A percentile compares a stretch with the other conserved stretches of the same genome.
phyloP scores from a whole-genome alignment of 192 early-diverging fungal species.

The Coemansia sp. region DNA sequence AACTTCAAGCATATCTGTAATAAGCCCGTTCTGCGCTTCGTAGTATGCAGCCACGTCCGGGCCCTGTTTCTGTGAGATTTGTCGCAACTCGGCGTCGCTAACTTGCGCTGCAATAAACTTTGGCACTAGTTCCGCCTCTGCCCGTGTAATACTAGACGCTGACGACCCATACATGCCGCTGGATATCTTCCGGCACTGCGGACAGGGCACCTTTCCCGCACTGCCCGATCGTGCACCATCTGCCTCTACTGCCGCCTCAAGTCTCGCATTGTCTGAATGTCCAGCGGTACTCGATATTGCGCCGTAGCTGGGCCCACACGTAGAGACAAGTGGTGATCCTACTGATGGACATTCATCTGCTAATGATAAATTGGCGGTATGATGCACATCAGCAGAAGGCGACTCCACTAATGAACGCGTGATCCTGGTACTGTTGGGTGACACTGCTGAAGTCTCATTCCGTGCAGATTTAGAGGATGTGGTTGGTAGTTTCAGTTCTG shows the following conservation, averaged over 20 bases:
- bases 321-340: neutral
- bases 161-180: slow-evolving; percentile 14
- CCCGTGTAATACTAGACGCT: slow-evolving; percentile 32
- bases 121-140: slow-evolving; percentile 46
- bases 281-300: slow-evolving; percentile 8
- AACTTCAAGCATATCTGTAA: slow-evolving; percentile 42
- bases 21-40: slow-evolving; percentile 53
- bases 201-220: slow-evolving; percentile 6
- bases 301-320: slow-evolving; percentile 12
- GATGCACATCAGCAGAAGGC: neutral
- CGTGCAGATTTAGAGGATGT: neutral
- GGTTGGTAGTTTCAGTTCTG: neutral
- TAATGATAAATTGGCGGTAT: neutral
- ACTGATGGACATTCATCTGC: neutral
- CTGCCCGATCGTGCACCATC: neutral
- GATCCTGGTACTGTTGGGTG: neutral
- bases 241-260: neutral
- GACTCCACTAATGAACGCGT: neutral
- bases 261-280: neutral
- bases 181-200: slow-evolving; percentile 15
- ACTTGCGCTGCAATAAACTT: slow-evolving; percentile 48
- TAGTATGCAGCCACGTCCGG: slow-evolving; percentile 46
- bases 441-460: neutral
- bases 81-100: slow-evolving; percentile 29
- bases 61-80: slow-evolving; percentile 30